These are phyloP conservation scores for Akanthomyces lecanii DNA, from an alignment of 2,329 filamentous ascomycete genomes.

Conservation along the genomic window DNA sequence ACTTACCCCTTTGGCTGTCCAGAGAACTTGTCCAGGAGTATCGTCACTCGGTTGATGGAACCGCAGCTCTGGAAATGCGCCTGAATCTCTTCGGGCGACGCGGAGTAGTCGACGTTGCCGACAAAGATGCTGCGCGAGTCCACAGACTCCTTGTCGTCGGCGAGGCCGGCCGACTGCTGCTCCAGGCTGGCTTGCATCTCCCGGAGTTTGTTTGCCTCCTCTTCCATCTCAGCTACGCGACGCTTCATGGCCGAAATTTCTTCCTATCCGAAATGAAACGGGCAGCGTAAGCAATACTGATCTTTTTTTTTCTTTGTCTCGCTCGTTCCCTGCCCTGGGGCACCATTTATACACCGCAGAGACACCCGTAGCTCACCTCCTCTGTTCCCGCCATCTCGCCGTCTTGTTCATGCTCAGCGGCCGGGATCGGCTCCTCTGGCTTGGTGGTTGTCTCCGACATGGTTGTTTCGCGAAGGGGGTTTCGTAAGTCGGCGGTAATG, in stretches of 20 bases:
- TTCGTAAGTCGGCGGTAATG: neutral
- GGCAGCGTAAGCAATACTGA: constrained; percentile 9
- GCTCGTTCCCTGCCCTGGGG: neutral
- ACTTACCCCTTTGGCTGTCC: constrained; percentile 97
- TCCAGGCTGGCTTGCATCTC: constrained; percentile 87
- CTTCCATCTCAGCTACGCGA: constrained; percentile 84
- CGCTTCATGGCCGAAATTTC: constrained; percentile 86
- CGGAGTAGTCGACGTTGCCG: constrained; percentile 96
- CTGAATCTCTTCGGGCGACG: constrained; percentile 96
- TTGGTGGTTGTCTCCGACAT: constrained; percentile 17
- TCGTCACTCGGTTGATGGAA: constrained; percentile 96
- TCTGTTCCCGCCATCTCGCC: constrained; percentile 16
- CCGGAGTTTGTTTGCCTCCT: constrained; percentile 78
- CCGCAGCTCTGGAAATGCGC: constrained; percentile 97
- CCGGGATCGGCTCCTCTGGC: constrained; percentile 17
- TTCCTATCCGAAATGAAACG: constrained; percentile 45
- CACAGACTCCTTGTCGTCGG: constrained; percentile 92
- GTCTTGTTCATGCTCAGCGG: constrained; percentile 14
- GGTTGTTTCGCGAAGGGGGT: neutral
- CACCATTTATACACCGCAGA: neutral
- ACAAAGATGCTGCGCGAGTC: constrained; percentile 96
- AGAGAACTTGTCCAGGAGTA: constrained; percentile 95
- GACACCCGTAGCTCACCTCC: constrained; percentile 17
- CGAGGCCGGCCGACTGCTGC: constrained; percentile 74
- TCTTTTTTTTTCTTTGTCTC: neutral